Conservation (phyloP, 345 rosid species). For the Heritiera fomes region DNA sequence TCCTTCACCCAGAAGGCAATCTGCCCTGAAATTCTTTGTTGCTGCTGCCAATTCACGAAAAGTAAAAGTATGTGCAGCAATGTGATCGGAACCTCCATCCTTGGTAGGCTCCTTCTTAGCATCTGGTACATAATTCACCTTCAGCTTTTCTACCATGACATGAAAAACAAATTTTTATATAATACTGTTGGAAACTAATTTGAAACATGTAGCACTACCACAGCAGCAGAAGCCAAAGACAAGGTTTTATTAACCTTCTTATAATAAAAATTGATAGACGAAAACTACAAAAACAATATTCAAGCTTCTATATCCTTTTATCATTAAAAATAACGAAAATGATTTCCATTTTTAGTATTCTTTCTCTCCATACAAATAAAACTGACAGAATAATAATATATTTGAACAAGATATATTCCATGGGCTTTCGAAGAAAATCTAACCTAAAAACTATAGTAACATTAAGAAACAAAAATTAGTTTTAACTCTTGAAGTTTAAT, state of each 20-base stretch:
- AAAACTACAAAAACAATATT: constrained; percentile 18
- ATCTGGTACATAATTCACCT: constrained; percentile 33
- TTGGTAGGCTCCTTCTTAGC: constrained; percentile 41
- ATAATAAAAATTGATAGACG: neutral
- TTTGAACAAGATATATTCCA: neutral
- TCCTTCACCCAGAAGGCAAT: constrained; percentile 70
- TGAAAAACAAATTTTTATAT: constrained; percentile 14
- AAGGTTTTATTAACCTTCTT: neutral
- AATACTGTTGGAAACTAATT: neutral
- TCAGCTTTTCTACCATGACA: constrained; percentile 41
- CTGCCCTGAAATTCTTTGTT: constrained; percentile 66
- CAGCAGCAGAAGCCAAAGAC: constrained; percentile 17
- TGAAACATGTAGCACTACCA: neutral
- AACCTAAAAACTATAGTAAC: constrained; percentile 5
- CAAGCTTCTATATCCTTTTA: neutral
- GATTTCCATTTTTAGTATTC: neutral
- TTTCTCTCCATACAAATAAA: neutral
- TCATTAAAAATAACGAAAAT: neutral
- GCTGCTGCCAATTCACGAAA: constrained; percentile 70
- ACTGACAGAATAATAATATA: neutral
- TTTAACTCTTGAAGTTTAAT: constrained; percentile 1
- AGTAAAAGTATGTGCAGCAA: constrained; percentile 63
- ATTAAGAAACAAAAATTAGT: neutral
- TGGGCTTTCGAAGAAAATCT: neutral
- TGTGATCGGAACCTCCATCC: constrained; percentile 53